Evolutionary conservation across 768 basidiomycete genomes (phyloP), one percentile per base, ranked within the genome.

Genomic region (Kwoniella sp.): DNA sequence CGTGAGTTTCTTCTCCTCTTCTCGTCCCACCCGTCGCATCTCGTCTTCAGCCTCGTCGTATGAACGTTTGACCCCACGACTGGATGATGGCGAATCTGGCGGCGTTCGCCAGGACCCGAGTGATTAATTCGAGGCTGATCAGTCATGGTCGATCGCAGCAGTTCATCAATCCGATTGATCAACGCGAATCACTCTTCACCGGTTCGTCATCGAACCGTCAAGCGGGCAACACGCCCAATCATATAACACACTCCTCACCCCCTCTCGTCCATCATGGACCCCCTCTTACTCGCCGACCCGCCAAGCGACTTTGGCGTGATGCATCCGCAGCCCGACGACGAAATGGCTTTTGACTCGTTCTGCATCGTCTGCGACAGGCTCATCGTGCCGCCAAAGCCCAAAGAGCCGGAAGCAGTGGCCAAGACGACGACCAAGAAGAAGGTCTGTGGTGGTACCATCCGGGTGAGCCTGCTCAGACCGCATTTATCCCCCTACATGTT

Each of bases 281-380:
- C 52, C 8, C 26, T 54, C 46, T 20, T 54, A 25, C 38, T 54
- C 36, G 52, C 52, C 34, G 45, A 54, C 17, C 52, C 52, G 14
- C 52, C 52, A 2, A 39, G 45, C 22, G 29, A 44, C 5, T 47
- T 22, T 29, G 8, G 37, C 6, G 34, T 46, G 29, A 40, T 42
- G 29, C 28, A 29, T 2, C 28, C 28, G 28, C 11, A 41, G 46
- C 32, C 43, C 36, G 52, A 42, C 40, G 65, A 63, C 32, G 55
- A 54, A 43, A 57, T 62, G 52, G 48, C 55, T 19, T 69, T 69
- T 48, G 57, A 66, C 41, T 54, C 53, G 31, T 69, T 56, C 39
- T 69, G 67, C 38, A 62, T 66, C 52, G 67, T 69, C 22, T 69
- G 67, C 37, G 67, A 69, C 41, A 42, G 59, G 28, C 32, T 63